phyloP scores from a whole-genome alignment of 1,139 yeast genomes.

The Saccharomyces hybrid region DNA sequence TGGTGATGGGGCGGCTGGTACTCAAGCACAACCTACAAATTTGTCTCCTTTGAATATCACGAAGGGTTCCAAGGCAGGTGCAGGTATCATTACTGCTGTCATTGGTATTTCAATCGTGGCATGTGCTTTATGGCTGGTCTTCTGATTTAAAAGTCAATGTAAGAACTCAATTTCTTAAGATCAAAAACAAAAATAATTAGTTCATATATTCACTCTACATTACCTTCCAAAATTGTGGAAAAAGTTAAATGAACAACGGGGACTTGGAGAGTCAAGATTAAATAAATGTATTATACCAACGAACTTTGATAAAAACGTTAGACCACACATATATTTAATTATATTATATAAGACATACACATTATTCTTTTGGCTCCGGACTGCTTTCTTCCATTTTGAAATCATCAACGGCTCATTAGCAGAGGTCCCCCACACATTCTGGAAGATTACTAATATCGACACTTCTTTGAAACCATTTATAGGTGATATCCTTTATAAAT shows the following conservation, averaged over 20 bases:
- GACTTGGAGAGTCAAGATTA: neutral
- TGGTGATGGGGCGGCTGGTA: slow-evolving; percentile 58
- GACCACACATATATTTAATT: neutral
- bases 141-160: slow-evolving; percentile 26
- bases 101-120: slow-evolving; percentile 59
- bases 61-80: slow-evolving; percentile 75
- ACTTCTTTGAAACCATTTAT: slow-evolving; percentile 21
- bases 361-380: neutral
- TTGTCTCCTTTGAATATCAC: slow-evolving; percentile 44
- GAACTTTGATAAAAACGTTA: neutral
- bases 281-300: neutral
- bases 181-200: neutral
- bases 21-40: slow-evolving; percentile 33
- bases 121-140: slow-evolving; percentile 65
- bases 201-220: too few relatives aligned
- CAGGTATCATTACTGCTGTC: slow-evolving; percentile 75
- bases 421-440: neutral
- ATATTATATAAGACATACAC: neutral
- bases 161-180: neutral
- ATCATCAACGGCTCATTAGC: neutral
- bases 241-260: neutral
- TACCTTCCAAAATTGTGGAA: neutral
- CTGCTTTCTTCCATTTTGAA: too few relatives aligned
- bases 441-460: slow-evolving; percentile 6
- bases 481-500: slow-evolving; percentile 17